Evolutionary conservation across 2,329 filamentous ascomycete genomes (phyloP).

Genomic region (Sclerotinia borealis): DNA sequence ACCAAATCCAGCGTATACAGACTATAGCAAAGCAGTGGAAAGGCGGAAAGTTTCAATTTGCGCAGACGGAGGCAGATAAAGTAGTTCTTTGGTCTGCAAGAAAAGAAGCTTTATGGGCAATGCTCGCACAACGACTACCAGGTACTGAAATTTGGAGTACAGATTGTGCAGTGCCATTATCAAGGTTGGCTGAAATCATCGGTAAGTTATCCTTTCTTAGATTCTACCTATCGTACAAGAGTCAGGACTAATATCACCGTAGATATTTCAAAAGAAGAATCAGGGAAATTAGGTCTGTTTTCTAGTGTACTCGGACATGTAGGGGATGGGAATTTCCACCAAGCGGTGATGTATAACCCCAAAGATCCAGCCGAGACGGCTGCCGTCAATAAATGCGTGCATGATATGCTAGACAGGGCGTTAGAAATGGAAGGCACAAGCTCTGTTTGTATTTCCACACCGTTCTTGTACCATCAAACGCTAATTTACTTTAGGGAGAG

Average conservation of each 20-base stretch:
- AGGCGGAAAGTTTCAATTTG: slow-evolving; percentile 67
- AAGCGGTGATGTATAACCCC: slow-evolving; percentile 83
- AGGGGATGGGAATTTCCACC: slow-evolving; percentile 89
- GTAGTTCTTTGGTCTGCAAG: slow-evolving; percentile 71
- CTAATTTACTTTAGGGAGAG: slow-evolving; percentile 50
- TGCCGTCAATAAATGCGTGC: slow-evolving; percentile 71
- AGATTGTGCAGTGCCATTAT: slow-evolving; percentile 76
- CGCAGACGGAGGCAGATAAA: slow-evolving; percentile 61
- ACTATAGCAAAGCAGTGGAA: slow-evolving; percentile 57
- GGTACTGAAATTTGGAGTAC: slow-evolving; percentile 68
- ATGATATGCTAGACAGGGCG: slow-evolving; percentile 80
- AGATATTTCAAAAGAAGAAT: slow-evolving; percentile 74
- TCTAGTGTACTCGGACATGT: slow-evolving; percentile 82
- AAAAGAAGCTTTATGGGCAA: slow-evolving; percentile 76
- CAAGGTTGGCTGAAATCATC: slow-evolving; percentile 63
- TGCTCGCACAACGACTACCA: slow-evolving; percentile 60
- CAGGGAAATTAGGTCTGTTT: slow-evolving; percentile 69
- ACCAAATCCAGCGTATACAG: slow-evolving; percentile 66
- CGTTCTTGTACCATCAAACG: background rate
- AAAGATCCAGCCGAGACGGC: slow-evolving; percentile 60
- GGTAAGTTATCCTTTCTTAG: slow-evolving; percentile 31
- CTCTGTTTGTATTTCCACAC: slow-evolving; percentile 40
- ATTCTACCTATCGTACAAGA: background rate
- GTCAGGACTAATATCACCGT: background rate
- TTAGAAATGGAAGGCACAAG: slow-evolving; percentile 90